These are phyloP conservation scores for Symbiodinium pilosum DNA, from an alignment of 73 alveolate genomes.

Conservation along the genomic window DNA sequence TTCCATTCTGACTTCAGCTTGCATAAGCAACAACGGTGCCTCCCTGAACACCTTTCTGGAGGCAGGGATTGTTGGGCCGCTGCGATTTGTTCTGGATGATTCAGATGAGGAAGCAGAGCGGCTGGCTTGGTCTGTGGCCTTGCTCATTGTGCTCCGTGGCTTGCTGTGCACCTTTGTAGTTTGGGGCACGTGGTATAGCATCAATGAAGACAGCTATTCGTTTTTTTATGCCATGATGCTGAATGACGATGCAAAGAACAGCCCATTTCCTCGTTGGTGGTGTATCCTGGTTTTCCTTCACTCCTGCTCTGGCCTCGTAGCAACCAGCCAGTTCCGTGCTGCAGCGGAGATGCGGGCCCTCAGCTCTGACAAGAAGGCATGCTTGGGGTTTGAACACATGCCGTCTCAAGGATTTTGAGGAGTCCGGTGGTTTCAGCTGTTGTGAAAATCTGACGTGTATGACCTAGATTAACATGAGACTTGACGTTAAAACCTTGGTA, in stretches of 20 bases:
- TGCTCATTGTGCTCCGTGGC: neutral
- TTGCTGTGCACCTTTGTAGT: neutral
- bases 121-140: neutral
- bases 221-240: neutral
- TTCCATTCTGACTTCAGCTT: neutral
- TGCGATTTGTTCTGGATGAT: neutral
- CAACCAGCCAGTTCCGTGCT: too few species aligned
- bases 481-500: too few species aligned
- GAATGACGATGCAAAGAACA: neutral
- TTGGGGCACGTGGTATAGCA: neutral
- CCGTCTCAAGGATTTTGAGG: too few species aligned
- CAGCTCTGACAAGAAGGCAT: too few species aligned
- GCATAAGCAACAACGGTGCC: too few species aligned
- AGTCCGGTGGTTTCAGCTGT: too few species aligned
- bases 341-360: too few species aligned
- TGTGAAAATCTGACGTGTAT: too few species aligned
- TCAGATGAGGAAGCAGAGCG: neutral
- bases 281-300: neutral
- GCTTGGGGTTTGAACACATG: too few species aligned
- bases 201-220: neutral
- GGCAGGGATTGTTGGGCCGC: neutral
- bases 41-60: neutral
- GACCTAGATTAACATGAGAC: too few species aligned
- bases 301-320: too few species aligned
- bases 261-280: neutral